Evolutionary conservation across 208 protist genomes (phyloP).

Genomic region (Acanthamoeba lenticulata): DNA sequence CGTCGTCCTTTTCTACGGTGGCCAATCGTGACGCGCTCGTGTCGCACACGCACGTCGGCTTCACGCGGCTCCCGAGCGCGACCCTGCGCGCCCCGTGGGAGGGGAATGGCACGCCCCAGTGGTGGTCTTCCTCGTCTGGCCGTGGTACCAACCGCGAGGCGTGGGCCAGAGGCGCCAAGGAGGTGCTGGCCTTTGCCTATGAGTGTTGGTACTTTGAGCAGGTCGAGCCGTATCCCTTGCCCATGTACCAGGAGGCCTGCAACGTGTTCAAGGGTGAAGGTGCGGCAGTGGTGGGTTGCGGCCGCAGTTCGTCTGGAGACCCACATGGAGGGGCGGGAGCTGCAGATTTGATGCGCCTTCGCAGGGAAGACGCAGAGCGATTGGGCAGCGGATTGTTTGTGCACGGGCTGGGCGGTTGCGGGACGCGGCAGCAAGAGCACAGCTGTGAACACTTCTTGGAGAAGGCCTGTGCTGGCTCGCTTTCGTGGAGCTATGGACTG

Average conservation of each 20-base stretch:
- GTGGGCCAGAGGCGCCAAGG: not conserved
- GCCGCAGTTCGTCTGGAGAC: no score
- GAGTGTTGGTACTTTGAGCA: conserved; percentile 2
- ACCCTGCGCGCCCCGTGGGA: not conserved
- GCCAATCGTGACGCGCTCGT: not conserved
- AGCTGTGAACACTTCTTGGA: not conserved
- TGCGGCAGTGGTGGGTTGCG: no score
- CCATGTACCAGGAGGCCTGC: not conserved
- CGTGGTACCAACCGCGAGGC: not conserved
- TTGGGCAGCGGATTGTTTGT: not conserved
- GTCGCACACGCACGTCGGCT: not conserved
- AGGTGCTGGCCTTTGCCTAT: conserved; percentile 15
- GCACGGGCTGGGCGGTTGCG: not conserved
- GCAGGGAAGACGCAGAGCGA: not conserved
- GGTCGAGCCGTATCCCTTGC: not conserved
- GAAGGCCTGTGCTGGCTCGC: not conserved
- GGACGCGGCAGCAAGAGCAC: not conserved
- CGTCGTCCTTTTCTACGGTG: not conserved
- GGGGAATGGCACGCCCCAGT: no score
- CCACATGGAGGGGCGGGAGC: not conserved
- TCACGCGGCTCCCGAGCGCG: not conserved
- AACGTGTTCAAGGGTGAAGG: conserved; percentile 8
- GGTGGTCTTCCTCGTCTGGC: no score
- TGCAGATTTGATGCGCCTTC: not conserved
- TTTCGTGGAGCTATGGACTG: conserved; percentile 9